Base-by-base conservation (phyloP, 257 asterid genomes). In the Gentiana straminea region DNA sequence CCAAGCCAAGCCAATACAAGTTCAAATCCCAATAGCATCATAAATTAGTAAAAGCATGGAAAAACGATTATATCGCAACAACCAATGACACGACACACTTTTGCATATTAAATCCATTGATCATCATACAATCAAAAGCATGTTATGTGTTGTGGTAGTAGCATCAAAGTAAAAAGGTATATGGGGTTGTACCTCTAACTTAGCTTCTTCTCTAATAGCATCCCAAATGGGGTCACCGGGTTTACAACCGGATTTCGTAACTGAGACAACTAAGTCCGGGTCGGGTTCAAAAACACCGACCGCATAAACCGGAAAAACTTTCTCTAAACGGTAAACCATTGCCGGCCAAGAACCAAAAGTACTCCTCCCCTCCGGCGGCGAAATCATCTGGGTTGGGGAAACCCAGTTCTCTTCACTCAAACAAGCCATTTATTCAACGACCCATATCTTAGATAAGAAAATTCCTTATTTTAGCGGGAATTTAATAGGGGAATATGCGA, bases 201-300 rank as follows among this genome's bases (percentile, higher is more conserved):
- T 76, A 1, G 81, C 81, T 55, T 72, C 78, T 35, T 62, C 68
- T 49, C 60, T 52, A 35, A 72, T 67, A 45, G 75, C 68, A 41
- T 76, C 78, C 81, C 81, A 76, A 56, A 76, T 76, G 37, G 81
- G 81, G 62, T 76, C 81, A 52, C 75, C 77, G 8, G 65, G 68
- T 39, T 67, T 71, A 36, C 72, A 65, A 34, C 71, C 75, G 5
- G 73, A 68, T 57, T 68, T 72, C 3, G 70, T 64, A 44, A 76
- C 75, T 2, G 81, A 68, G 10, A 45, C 67, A 9, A 76, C 69
- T 68, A 72, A 58, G 52, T 36, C 56, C 60, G 73, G 78, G 78
- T 76, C 81, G 13, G 75, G 81, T 15, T 68, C 61, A 5, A 70
- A 62, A 10, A 72, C 59, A 10, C 81, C 81, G 46, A 76, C 73